Evolutionary conservation across 2,329 filamentous ascomycete species (phyloP).

Genomic region (Amesomyces nigricolor): DNA sequence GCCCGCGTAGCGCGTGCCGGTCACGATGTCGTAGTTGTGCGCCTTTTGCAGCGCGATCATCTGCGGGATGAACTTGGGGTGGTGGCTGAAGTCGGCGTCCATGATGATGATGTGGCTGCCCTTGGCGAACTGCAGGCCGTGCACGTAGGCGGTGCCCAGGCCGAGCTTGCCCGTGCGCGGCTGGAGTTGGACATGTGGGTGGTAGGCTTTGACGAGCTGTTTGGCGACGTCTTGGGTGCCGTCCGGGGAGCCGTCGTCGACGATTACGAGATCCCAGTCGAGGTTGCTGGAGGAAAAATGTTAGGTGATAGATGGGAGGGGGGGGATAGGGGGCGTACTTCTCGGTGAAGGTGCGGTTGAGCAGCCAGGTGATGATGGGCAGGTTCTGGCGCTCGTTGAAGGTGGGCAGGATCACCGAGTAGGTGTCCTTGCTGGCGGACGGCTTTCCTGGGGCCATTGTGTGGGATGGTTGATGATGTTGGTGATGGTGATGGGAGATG

Average conservation of each 20-base stretch:
- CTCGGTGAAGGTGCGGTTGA: constrained; percentile 86
- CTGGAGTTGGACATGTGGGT: constrained; percentile 74
- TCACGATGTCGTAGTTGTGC: constrained; percentile 90
- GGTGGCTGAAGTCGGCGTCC: constrained; percentile 99
- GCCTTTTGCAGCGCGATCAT: constrained; percentile 80
- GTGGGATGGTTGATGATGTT: constrained; percentile 4
- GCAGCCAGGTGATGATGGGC: constrained; percentile 89
- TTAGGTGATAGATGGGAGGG: no score
- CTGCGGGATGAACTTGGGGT: constrained; percentile 95
- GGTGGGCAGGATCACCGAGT: constrained; percentile 94
- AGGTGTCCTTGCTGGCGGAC: constrained; percentile 58
- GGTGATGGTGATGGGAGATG: constrained; percentile 8
- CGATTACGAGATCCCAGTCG: constrained; percentile 95
- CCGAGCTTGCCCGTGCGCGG: constrained; percentile 90
- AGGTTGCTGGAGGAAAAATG: constrained; percentile 57
- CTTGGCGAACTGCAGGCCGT: constrained; percentile 81
- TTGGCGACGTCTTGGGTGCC: constrained; percentile 86
- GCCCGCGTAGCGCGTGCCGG: constrained; percentile 87
- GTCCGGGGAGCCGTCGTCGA: constrained; percentile 96
- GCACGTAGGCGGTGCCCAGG: constrained; percentile 94
- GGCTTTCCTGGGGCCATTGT: constrained; percentile 44
- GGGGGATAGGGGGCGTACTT: constrained; percentile 52
- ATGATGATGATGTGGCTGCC: constrained; percentile 99
- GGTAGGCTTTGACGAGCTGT: constrained; percentile 84
- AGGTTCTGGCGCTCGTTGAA: constrained; percentile 98